Conservation (phyloP, 495 filamentous ascomycete genomes). For the Letharia columbiana region DNA sequence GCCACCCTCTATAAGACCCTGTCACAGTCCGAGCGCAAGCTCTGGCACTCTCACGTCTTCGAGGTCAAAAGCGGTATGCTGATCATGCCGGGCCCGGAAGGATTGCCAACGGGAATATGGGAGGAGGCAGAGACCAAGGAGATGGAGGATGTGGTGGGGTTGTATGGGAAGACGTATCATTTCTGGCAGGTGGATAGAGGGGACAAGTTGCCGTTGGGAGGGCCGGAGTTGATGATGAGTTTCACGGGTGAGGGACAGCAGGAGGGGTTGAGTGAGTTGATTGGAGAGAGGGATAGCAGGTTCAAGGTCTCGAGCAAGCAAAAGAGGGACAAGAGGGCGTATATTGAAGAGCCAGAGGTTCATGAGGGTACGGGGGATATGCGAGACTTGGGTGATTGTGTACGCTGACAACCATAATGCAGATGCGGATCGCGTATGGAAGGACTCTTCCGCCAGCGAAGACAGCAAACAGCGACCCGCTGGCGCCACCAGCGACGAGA, state of each 20-base stretch:
- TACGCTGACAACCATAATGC: background rate
- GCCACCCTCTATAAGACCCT: conserved; percentile 60
- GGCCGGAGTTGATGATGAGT: conserved; percentile 71
- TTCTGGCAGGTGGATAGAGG: conserved; percentile 85
- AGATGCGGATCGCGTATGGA: conserved; percentile 46
- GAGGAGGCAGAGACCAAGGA: conserved; percentile 68
- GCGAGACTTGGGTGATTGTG: background rate
- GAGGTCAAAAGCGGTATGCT: conserved; percentile 85
- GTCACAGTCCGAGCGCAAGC: conserved; percentile 51
- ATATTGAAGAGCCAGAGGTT: conserved; percentile 49
- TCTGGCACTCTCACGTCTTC: conserved; percentile 79
- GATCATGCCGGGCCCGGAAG: conserved; percentile 63
- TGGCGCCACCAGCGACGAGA: background rate
- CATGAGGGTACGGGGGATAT: conserved; percentile 41
- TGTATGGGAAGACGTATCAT: conserved; percentile 90
- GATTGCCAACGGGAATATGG: conserved; percentile 52
- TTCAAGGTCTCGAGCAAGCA: conserved; percentile 51
- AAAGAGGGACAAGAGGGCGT: conserved; percentile 56
- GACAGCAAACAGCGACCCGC: background rate
- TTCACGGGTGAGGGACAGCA: conserved; percentile 52
- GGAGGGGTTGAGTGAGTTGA: conserved; percentile 47
- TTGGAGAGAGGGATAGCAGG: conserved; percentile 57
- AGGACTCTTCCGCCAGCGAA: conserved; percentile 7
- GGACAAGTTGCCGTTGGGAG: conserved; percentile 62
- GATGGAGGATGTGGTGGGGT: conserved; percentile 60